Base-by-base conservation (phyloP, 1,284 basidiomycete genomes). In the Exsudoporus floridanus region DNA sequence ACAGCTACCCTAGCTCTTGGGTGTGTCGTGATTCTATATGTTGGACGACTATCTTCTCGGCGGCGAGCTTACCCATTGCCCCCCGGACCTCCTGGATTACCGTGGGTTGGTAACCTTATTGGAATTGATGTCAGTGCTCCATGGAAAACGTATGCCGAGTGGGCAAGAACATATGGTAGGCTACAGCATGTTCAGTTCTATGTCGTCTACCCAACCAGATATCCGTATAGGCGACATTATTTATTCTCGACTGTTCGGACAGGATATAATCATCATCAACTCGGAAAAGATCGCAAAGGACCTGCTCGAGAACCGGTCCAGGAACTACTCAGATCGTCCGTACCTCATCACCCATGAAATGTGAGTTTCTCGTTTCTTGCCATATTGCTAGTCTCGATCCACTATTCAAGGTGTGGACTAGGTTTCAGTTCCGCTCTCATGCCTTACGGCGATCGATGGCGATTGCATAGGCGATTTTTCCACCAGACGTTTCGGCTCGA, bases 241-340 rank as follows among this genome's bases (percentile, higher is more conserved):
- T 8, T 30, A 62, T 28, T 36, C 44, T 27, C 46, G 42, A 23
- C 23, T 53, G 5, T 21, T 65, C 2, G 58, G 62, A 6, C 42
- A 34, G 9, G 49, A 65, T 10, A 49, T 63, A 27, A 51, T 65
- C 27, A 51, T 60, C 23, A 39, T n/a, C 28, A 62, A 60, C 18
- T 64, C 61, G 19, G 56, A 61, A 28, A 52, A 62, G 7, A 10
- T 53, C 7, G 62, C 61, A 5, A 59, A 42, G 30, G 61, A 64
- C 6, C 25, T 61, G 0, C 50, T 61, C 13, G 60, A 57, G 0
- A 47, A 40, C 4, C 49, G 33, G 1, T 60, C 61, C 3, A 21
- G 8, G 2, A 64, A 45, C 14, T 45, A 60, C 5, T 23, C 23
- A 23, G 23, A 23, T 5, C 23, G 5, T 23, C 23, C 5, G 5